These are phyloP conservation scores for Ajuga chamaepitys DNA, from an alignment of 257 asterid genomes.

Conservation along the genomic window DNA sequence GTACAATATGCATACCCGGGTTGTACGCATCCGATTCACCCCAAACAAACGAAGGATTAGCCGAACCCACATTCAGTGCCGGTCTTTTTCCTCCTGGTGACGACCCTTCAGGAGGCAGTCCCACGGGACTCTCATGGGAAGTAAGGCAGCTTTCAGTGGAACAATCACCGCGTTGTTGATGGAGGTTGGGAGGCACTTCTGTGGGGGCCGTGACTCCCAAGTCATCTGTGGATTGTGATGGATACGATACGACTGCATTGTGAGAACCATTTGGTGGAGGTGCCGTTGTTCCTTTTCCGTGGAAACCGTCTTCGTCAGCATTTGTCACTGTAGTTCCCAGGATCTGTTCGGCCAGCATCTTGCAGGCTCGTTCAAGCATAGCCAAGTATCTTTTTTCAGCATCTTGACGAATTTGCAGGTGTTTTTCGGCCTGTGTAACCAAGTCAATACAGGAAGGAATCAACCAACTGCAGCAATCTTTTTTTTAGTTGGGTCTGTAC, in stretches of 20 bases:
- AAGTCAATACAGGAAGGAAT: background rate
- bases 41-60: constrained; percentile 43
- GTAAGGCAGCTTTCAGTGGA: constrained; percentile 82
- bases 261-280: constrained; percentile 14
- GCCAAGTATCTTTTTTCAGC: constrained; percentile 67
- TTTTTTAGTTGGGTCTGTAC: no score
- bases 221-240: constrained; percentile 31
- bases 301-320: constrained; percentile 30
- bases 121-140: constrained; percentile 61
- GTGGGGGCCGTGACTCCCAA: constrained; percentile 24
- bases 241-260: constrained; percentile 23
- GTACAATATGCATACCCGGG: constrained; percentile 29
- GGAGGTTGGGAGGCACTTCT: constrained; percentile 38
- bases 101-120: constrained; percentile 49
- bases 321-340: constrained; percentile 42
- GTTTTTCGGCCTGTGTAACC: constrained; percentile 64
- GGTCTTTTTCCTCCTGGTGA: constrained; percentile 43
- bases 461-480: background rate
- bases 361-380: constrained; percentile 76
- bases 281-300: constrained; percentile 27
- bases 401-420: constrained; percentile 70
- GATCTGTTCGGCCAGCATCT: constrained; percentile 69
- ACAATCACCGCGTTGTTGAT: constrained; percentile 40
- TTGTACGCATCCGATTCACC: constrained; percentile 39
- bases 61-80: constrained; percentile 34